A percentile compares a stretch with the other conserved stretches of the same genome.
Conservation (phyloP, 208 protist species). For the Herpetomonas tarakana region DNA sequence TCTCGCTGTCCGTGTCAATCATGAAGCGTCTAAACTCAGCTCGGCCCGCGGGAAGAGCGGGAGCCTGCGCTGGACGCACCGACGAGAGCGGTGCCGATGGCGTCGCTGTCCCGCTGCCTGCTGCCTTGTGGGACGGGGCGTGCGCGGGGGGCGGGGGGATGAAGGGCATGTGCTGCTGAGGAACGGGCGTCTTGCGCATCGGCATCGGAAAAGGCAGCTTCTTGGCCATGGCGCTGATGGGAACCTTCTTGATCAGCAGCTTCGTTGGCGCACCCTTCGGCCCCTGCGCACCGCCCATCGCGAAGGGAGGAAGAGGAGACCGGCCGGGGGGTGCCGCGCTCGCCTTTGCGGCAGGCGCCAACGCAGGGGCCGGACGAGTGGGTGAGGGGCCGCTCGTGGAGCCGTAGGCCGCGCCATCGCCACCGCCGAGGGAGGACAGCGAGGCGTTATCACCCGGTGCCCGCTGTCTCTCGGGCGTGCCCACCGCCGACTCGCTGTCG, state of each 20-base stretch:
- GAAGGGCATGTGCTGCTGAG: too few species aligned
- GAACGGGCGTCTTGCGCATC: not conserved
- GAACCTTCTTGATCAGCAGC: conserved; percentile 1
- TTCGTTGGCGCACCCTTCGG: not conserved
- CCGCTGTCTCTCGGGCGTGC: not conserved
- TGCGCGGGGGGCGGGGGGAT: too few species aligned
- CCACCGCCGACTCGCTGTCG: not conserved
- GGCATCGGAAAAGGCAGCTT: not conserved
- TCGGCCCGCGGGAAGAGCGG: conserved; percentile 1
- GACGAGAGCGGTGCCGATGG: not conserved
- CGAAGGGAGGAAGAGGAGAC: too few species aligned
- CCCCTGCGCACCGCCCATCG: conserved; percentile 8
- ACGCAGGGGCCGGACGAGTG: not conserved
- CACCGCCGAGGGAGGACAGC: not conserved
- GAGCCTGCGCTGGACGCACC: not conserved
- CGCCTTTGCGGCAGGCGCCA: not conserved
- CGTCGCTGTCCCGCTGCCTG: not conserved
- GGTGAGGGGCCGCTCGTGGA: not conserved
- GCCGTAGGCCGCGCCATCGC: not conserved
- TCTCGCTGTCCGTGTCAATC: conserved; percentile 73
- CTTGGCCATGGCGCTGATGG: not conserved
- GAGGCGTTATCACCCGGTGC: not conserved
- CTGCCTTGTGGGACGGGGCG: too few species aligned
- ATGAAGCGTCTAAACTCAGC: conserved; percentile 39
- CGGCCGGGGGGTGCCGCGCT: conserved; percentile 9